Base-by-base conservation (phyloP, 768 basidiomycete genomes). In the Hypholoma sublateritium region DNA sequence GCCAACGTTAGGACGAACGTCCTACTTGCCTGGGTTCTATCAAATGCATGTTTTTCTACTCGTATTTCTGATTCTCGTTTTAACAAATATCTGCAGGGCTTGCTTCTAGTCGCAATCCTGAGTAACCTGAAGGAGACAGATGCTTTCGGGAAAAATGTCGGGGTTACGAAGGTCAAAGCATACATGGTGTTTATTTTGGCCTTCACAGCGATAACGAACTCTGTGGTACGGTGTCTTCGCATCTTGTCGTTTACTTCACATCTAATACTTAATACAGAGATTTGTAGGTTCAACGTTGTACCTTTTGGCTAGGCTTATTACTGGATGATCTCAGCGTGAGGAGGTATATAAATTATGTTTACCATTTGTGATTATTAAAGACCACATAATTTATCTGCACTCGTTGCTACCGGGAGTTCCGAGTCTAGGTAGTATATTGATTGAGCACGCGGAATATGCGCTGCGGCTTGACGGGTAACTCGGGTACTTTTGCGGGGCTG, bases 1-100 rank as follows among this genome's bases (percentile, higher is more conserved):
- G 91, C 92, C 0, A 87, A 86, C 64, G 90, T 95, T 53, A 76
- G 93, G 60, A 93, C 92, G 6, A 93, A 94, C 72, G 89, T 79
- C 34, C 70, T 95, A 43, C 75, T 95, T 54, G 74, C 81, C 3
- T 95, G 93, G 93, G 90, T 91, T 3, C 65, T 95, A 58, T 88
- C 91, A 24, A 95, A 95, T 66, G 93, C 92, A 50, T 59, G 72
- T 63, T 17, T 34, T 58, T 4, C 7, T 21, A 16, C 14, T 28
- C 25, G 12, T n/a, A 16, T 2, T 28, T 55, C 49, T 17, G 9
- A 41, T 47, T 19, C 17, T 32, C 12, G 36, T 53, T 42, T 22
- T 35, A 53, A 9, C 42, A 14, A 41, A n/a, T 37, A 49, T 44
- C 6, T 25, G 12, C 60, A 93, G 88, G 88, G 86, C 2, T 63